phyloP scores from a whole-genome alignment of 805 yeast species.

The Candida multigemmis region DNA sequence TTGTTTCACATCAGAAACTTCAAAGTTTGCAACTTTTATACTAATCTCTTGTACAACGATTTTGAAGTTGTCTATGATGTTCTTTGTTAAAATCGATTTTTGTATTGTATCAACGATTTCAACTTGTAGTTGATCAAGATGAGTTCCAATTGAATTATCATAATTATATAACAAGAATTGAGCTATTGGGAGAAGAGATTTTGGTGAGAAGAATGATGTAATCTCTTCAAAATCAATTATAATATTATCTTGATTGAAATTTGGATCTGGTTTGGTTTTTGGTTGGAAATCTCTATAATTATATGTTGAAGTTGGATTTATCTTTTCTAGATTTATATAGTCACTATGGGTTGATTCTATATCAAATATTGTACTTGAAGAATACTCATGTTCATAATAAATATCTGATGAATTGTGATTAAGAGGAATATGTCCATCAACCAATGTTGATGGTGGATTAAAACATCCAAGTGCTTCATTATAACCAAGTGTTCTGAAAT shows the following conservation, averaged over 20 bases:
- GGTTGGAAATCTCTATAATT: constrained; percentile 23
- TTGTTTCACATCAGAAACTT: constrained; percentile 9
- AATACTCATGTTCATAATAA: background rate
- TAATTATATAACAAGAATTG: constrained; percentile 24
- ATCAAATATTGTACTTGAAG: constrained; percentile 1
- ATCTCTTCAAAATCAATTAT: constrained; percentile 47
- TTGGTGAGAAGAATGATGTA: constrained; percentile 38
- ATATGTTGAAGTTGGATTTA: constrained; percentile 17
- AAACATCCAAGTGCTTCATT: constrained; percentile 43
- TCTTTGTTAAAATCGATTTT: constrained; percentile 16
- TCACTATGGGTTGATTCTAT: no score
- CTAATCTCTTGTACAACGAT: constrained; percentile 38
- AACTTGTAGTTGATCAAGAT: constrained; percentile 59
- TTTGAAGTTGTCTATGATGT: constrained; percentile 34
- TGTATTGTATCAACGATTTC: constrained; percentile 42
- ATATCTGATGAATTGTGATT: constrained; percentile 8
- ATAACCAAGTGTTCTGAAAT: constrained; percentile 38
- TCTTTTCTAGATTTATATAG: no score
- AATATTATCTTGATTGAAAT: constrained; percentile 44
- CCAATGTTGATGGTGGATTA: constrained; percentile 53
- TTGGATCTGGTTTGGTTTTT: constrained; percentile 19
- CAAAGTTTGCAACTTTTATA: constrained; percentile 26
- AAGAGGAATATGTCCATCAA: constrained; percentile 55
- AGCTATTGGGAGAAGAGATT: constrained; percentile 27
- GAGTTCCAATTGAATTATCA: constrained; percentile 32